These are phyloP conservation scores for Leccinellum rugosiceps DNA, from an alignment of 768 basidiomycete species.

Conservation along the genomic window DNA sequence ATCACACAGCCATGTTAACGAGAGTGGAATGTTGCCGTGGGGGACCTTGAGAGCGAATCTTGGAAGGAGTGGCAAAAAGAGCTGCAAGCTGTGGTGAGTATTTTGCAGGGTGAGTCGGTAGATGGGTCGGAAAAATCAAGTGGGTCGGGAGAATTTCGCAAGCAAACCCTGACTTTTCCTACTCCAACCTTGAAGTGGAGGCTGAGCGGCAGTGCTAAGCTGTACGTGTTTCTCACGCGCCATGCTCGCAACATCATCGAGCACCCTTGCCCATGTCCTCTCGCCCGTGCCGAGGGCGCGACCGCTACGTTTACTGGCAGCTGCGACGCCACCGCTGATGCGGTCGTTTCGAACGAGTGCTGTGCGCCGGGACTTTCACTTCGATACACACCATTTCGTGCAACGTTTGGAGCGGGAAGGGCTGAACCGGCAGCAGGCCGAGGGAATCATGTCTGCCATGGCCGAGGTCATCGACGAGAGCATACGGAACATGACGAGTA, in stretches of 20 bases:
- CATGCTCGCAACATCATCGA: conserved; percentile 12
- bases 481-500: conserved; percentile 90
- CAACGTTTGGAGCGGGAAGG: conserved; percentile 88
- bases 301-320: conserved; percentile 4
- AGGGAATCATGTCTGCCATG: conserved; percentile 96
- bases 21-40: neutral
- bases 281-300: neutral
- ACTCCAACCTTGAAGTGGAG: too few species aligned
- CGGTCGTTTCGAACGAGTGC: conserved; percentile 32
- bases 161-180: too few species aligned
- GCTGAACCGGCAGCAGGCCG: conserved; percentile 85
- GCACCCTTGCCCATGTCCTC: conserved; percentile 5
- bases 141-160: too few species aligned
- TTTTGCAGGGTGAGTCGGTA: too few species aligned
- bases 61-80: neutral
- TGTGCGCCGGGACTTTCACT: conserved; percentile 60
- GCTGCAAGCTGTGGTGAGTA: too few species aligned
- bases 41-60: neutral
- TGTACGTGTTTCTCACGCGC: conserved; percentile 18
- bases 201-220: too few species aligned
- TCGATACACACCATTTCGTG: conserved; percentile 95
- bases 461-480: conserved; percentile 98
- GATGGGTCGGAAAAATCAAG: too few species aligned
- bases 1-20: neutral
- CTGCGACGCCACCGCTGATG: neutral